Percentiles rank a stretch among this genome's conserved stretches.
Conservation (phyloP, 2,329 filamentous ascomycete species). For the Acrocalymma vagum region DNA sequence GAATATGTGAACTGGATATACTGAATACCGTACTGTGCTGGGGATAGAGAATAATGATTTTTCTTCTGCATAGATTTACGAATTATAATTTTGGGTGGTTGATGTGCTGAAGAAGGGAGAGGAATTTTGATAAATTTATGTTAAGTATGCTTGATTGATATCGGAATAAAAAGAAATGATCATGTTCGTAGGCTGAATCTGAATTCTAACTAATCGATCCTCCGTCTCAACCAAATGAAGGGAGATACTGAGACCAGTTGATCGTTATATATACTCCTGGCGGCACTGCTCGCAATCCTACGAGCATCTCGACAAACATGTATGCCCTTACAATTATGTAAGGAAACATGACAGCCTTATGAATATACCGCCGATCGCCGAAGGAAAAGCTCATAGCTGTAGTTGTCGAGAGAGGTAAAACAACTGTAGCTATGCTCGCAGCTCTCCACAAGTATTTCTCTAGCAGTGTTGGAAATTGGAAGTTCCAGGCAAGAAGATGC, state of each 20-base stretch:
- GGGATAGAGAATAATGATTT: too few relatives aligned
- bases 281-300: constrained; percentile 13
- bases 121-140: too few relatives aligned
- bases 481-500: constrained; percentile 20
- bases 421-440: constrained; percentile 8
- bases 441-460: constrained; percentile 21
- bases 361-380: background rate
- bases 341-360: background rate
- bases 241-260: constrained; percentile 21
- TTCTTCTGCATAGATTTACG: too few relatives aligned
- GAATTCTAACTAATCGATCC: too few relatives aligned
- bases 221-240: constrained; percentile 16
- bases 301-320: constrained; percentile 21
- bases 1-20: too few relatives aligned
- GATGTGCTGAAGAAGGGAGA: too few relatives aligned
- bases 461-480: constrained; percentile 10
- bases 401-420: background rate
- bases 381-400: background rate
- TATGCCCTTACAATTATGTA: constrained; percentile 10
- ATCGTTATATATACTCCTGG: constrained; percentile 17
- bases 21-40: too few relatives aligned
- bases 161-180: too few relatives aligned
- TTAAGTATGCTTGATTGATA: too few relatives aligned
- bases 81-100: too few relatives aligned
- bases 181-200: too few relatives aligned